phyloP scores from a whole-genome alignment of 129 eudicot species.

The Chrysanthemum lavandulifolium region DNA sequence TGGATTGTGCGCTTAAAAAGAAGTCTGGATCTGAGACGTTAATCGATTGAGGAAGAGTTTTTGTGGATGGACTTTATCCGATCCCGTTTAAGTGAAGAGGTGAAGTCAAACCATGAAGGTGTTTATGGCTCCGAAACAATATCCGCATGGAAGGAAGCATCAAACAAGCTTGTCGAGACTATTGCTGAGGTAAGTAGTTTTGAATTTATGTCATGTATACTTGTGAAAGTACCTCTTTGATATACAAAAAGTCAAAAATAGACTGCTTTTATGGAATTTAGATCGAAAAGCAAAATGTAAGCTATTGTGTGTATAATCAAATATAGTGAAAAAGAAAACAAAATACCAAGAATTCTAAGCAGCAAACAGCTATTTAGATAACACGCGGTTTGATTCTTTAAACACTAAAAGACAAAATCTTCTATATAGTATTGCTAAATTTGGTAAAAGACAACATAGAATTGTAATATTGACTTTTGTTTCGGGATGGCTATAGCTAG shows the following conservation, averaged over 20 bases:
- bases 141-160: slow-evolving; percentile 51
- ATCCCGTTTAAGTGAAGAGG: slow-evolving; percentile 49
- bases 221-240: background rate
- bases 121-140: slow-evolving; percentile 44
- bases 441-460: background rate
- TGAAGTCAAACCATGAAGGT: slow-evolving; percentile 51
- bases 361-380: background rate
- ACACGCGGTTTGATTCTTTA: background rate
- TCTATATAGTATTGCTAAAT: background rate
- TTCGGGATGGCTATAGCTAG: background rate
- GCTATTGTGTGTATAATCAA: background rate
- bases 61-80: slow-evolving; percentile 54
- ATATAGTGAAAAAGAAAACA: background rate
- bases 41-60: slow-evolving; percentile 55
- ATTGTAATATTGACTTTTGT: background rate
- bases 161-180: slow-evolving; percentile 48
- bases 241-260: background rate
- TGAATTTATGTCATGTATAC: background rate
- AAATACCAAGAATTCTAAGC: background rate
- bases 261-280: background rate
- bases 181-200: slow-evolving; percentile 47
- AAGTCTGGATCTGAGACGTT: slow-evolving; percentile 56
- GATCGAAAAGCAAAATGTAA: background rate
- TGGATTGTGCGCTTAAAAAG: slow-evolving; percentile 50
- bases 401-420: background rate